Base-by-base conservation (phyloP, 139 green algal species). In the Astrephomene gubernaculifera region DNA sequence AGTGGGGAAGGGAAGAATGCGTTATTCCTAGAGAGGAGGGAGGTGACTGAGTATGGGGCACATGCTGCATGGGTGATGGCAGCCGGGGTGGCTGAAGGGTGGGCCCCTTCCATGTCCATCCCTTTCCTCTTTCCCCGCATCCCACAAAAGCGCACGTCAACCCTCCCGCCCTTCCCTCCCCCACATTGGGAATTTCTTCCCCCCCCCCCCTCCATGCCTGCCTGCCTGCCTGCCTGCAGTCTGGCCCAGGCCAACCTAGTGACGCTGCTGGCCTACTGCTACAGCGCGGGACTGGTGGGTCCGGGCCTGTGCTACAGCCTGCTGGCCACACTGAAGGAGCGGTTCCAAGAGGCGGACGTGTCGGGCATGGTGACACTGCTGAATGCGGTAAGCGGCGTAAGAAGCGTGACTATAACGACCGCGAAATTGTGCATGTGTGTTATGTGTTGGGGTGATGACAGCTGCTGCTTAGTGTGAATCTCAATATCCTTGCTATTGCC, bases 281-380 rank as follows among this genome's bases (percentile, higher is more conserved):
- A 90, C 88, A 76, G 78, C 35, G 76, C 70, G 6, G 92, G 92
- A 9, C 87, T 95, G 1, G 53, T 97, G 70, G 82, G 82, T 0
- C 52, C 87, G 14, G 92, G 91, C 68, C 80, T 92, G 25, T 64
- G 93, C 60, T 95, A 91, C 88, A 88, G 82, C 86, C 61, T 86
- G 68, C 68, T 89, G 41, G 41, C 38, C 27, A 24, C 29, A 9
- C 70, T 88, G 41, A 33, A 22, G 35, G 68, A 87, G 41, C 60
- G 90, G 33, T 96, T 97, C 81, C 61, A 41, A 1, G 94, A 97
- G 83, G 57, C 83, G 3, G 94, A 96, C 68, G 88, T 97, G 74
- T 88, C 86, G 31, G 80, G 92, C 54, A 93, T 96, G 81, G 74
- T 89, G 14, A 88, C 86, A 6, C 61, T 96, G 79, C 90, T 97